Percentiles rank a stretch among this genome's conserved stretches.
phyloP scores from a whole-genome alignment of 768 basidiomycete genomes.

The Boletus rex-veris region DNA sequence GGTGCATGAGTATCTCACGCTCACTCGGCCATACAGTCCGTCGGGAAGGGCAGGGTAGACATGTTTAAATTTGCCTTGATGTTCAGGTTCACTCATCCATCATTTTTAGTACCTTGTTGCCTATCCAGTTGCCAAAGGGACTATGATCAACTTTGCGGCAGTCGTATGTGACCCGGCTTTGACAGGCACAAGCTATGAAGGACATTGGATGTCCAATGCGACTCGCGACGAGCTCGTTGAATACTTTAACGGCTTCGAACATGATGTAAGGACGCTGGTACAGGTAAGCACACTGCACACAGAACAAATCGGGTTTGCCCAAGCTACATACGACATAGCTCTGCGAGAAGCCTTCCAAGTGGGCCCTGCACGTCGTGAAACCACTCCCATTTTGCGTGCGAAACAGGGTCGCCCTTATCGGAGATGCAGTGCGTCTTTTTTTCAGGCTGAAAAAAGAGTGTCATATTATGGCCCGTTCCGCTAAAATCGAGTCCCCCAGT shows the following conservation, averaged over 20 bases:
- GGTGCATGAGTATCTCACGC: background rate
- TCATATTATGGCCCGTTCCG: background rate
- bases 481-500: background rate
- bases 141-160: slow-evolving; percentile 36
- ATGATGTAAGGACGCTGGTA: slow-evolving; percentile 30
- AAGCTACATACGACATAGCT: slow-evolving; percentile 21
- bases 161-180: slow-evolving; percentile 27
- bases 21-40: slow-evolving; percentile 15
- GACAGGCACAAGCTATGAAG: slow-evolving; percentile 31
- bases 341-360: slow-evolving; percentile 37
- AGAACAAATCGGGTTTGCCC: background rate
- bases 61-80: background rate
- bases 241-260: slow-evolving; percentile 35
- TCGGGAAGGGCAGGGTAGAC: slow-evolving; percentile 5
- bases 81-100: background rate
- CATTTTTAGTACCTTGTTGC: slow-evolving; percentile 35
- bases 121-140: slow-evolving; percentile 39
- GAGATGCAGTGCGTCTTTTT: slow-evolving; percentile 43
- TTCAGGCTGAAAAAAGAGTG: background rate
- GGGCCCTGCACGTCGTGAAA: slow-evolving; percentile 43
- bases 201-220: slow-evolving; percentile 30
- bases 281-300: slow-evolving; percentile 15
- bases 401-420: slow-evolving; percentile 43
- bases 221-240: slow-evolving; percentile 33
- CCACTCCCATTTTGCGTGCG: slow-evolving; percentile 39